phyloP scores from a whole-genome alignment of 306 rosid genomes.

The Cicer pinnatifidum region DNA sequence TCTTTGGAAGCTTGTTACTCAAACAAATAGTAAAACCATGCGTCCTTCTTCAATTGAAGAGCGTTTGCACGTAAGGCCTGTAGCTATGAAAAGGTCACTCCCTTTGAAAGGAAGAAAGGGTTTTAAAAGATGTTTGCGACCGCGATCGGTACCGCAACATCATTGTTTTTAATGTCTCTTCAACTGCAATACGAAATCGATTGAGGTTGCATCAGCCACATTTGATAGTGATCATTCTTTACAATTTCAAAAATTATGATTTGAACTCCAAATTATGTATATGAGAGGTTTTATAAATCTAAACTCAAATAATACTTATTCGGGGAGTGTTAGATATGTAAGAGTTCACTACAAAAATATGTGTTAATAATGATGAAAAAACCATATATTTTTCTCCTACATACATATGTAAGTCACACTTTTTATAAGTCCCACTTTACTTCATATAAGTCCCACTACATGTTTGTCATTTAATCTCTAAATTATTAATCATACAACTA shows the following conservation, averaged over 20 bases:
- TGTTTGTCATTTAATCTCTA: too few relatives aligned
- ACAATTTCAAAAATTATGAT: background rate
- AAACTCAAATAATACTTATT: constrained; percentile 37
- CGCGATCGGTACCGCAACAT: background rate
- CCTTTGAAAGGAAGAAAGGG: constrained; percentile 50
- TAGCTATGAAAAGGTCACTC: constrained; percentile 67
- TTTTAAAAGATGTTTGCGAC: background rate
- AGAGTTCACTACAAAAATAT: too few relatives aligned
- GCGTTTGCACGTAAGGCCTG: constrained; percentile 56
- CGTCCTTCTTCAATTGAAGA: constrained; percentile 53
- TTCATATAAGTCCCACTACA: too few relatives aligned
- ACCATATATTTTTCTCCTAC: too few relatives aligned
- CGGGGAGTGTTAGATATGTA: background rate
- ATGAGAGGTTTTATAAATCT: constrained; percentile 40
- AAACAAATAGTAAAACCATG: constrained; percentile 28
- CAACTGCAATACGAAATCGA: background rate
- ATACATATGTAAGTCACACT: too few relatives aligned
- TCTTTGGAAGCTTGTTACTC: constrained; percentile 23
- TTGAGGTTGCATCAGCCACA: too few relatives aligned
- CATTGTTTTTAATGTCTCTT: background rate
- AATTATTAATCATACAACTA: too few relatives aligned
- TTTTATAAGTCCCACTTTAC: too few relatives aligned
- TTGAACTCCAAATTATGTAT: constrained; percentile 5
- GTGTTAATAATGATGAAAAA: too few relatives aligned
- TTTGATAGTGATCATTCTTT: background rate